These are phyloP conservation scores for Mortierella sp. DNA, from an alignment of 371 early-diverging fungal genomes.

Conservation along the genomic window DNA sequence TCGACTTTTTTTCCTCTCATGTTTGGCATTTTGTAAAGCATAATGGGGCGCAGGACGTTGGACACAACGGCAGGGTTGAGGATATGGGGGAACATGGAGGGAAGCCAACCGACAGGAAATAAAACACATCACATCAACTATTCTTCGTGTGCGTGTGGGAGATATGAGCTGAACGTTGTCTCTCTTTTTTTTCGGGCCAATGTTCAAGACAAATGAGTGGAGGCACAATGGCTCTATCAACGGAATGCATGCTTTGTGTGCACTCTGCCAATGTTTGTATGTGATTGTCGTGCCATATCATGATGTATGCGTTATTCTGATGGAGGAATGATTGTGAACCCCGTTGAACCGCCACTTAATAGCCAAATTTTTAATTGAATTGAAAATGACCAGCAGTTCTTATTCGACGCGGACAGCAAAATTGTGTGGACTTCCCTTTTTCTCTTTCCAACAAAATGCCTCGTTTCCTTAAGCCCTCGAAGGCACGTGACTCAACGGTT, in stretches of 20 bases:
- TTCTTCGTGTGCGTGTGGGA: neutral
- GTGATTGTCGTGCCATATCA: neutral
- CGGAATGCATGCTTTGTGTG: neutral
- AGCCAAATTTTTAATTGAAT: neutral
- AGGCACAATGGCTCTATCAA: neutral
- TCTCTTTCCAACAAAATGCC: constrained; percentile 18
- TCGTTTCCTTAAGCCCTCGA: constrained; percentile 16
- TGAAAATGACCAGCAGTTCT: neutral
- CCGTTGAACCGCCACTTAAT: too few species aligned
- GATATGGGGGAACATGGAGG: neutral
- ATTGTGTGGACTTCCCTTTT: constrained; percentile 14
- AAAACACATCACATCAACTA: neutral
- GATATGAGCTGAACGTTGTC: neutral
- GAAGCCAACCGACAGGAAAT: neutral
- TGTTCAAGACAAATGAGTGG: too few species aligned
- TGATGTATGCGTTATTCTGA: too few species aligned
- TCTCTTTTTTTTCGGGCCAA: neutral
- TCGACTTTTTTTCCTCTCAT: neutral
- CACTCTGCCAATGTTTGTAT: neutral
- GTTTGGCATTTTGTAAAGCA: constrained; percentile 11
- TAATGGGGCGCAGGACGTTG: constrained; percentile 15
- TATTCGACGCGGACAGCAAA: neutral
- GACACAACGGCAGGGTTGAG: neutral
- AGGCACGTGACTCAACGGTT: constrained; percentile 3
- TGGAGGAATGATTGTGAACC: too few species aligned